phyloP scores from a whole-genome alignment of 257 asterid species.

The Linaria vulgaris region DNA sequence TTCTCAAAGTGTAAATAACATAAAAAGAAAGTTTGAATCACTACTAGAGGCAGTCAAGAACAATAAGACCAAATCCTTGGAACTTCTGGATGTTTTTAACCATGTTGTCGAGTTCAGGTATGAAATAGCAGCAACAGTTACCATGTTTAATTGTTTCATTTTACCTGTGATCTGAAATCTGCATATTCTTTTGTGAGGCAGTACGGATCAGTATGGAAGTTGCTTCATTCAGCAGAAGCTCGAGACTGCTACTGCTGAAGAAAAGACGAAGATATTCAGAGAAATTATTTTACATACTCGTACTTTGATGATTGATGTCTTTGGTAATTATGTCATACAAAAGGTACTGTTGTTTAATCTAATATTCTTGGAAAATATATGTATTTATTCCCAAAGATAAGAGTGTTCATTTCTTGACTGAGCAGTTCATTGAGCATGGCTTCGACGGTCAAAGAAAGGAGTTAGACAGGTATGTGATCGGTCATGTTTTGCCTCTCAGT shows the following conservation, averaged over 20 bases:
- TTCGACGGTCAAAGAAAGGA: constrained; percentile 71
- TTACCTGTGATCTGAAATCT: not conserved
- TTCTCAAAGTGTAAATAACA: constrained; percentile 38
- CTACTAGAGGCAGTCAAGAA: constrained; percentile 66
- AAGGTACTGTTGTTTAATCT: constrained; percentile 44
- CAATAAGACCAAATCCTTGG: constrained; percentile 55
- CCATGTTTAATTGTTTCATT: constrained; percentile 11
- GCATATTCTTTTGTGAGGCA: constrained; percentile 30
- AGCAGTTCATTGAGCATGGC: constrained; percentile 91
- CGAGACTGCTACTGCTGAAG: no score
- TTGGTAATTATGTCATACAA: constrained; percentile 89
- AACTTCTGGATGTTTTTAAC: no score
- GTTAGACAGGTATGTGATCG: constrained; percentile 64
- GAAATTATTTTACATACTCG: constrained; percentile 71
- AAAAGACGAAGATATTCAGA: constrained; percentile 54
- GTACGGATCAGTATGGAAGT: constrained; percentile 89
- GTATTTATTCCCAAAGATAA: constrained; percentile 13
- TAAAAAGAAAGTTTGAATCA: constrained; percentile 46
- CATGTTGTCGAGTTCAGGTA: constrained; percentile 90
- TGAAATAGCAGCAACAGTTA: constrained; percentile 10
- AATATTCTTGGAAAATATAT: not conserved
- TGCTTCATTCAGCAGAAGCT: constrained; percentile 94
- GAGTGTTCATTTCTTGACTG: constrained; percentile 16
- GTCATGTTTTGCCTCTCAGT: constrained; percentile 83
- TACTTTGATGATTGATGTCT: constrained; percentile 74